Conservation (phyloP, 306 rosid genomes). For the Acacia crassicarpa region DNA sequence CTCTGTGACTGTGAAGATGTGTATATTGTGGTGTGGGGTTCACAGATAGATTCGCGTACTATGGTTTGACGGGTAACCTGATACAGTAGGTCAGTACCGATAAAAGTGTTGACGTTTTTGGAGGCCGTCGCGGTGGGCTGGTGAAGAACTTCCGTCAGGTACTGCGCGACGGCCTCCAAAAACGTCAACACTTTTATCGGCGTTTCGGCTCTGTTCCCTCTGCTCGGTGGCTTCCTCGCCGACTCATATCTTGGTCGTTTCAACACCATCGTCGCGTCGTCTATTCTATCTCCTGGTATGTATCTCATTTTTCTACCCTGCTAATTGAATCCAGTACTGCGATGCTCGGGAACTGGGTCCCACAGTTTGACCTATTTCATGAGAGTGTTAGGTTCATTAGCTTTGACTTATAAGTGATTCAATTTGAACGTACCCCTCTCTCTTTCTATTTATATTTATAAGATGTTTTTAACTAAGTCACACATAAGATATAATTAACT, state of each 20-base stretch:
- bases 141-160: too few species aligned
- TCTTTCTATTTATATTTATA: too few species aligned
- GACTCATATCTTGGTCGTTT: conserved; percentile 60
- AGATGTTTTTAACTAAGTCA: too few species aligned
- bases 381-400: too few species aligned
- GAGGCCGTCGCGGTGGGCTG: neutral
- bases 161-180: conserved; percentile 47
- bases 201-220: conserved; percentile 47
- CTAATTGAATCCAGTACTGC: too few species aligned
- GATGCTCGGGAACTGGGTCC: too few species aligned
- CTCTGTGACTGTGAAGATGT: neutral
- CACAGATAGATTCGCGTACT: conserved; percentile 56
- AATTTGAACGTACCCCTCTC: too few species aligned
- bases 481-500: too few species aligned
- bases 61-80: conserved; percentile 41
- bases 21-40: conserved; percentile 33
- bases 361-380: too few species aligned
- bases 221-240: conserved; percentile 51
- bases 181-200: conserved; percentile 68
- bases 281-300: conserved; percentile 16
- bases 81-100: conserved; percentile 32
- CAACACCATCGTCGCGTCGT: conserved; percentile 43
- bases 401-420: neutral
- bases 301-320: neutral
- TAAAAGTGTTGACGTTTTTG: too few species aligned